Base-by-base conservation (phyloP, 345 rosid species). In the Moricandia moricandioides region DNA sequence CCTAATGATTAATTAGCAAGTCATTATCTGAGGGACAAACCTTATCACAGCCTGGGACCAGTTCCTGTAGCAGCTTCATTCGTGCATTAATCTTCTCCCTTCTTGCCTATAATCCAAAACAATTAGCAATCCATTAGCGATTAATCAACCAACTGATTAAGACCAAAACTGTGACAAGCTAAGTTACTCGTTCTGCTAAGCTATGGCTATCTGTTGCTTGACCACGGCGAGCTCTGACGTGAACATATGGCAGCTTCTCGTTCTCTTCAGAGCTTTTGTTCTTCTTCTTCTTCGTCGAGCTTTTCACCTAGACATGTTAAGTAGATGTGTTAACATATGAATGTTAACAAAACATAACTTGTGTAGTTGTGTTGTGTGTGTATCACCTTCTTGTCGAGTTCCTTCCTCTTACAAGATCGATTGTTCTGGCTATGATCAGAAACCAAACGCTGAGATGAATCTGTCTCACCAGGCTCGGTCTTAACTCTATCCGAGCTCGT, bases 41-140 rank as follows among this genome's bases (percentile, higher is more conserved):
- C 99, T 96, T 87, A 75, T 80, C 87, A 83, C 93, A 88, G 29
- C 93, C 93, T 52, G 93, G 93, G 85, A 88, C 93, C 91, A 88
- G 88, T 68, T 88, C 93, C 12, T 88, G 93, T 58, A 88, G 82
- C 8, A 88, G 79, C 88, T 88, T 88, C 93, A 88, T 88, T 75
- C 91, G 81, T 62, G 87, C 86, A 64, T 88, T 88, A 39, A 88
- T 88, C 81, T 88, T 88, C 88, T 88, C 93, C 39, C 91, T 87
- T 78, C 93, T 88, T 18, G 93, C 93, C 93, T 88, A 34, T 58
- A 74, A 66, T 52, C 31, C 56, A 51, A 10, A 21, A n/a, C n/a
- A 16, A 62, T 73, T 73, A 73, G 52, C 35, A 39, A 63, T 3
- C 0, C 2, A 69, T 73, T 63, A 71, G 62, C 18, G 5, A 61